Conservation (phyloP, 805 yeast genomes). For the Lipomyces lipofer region DNA sequence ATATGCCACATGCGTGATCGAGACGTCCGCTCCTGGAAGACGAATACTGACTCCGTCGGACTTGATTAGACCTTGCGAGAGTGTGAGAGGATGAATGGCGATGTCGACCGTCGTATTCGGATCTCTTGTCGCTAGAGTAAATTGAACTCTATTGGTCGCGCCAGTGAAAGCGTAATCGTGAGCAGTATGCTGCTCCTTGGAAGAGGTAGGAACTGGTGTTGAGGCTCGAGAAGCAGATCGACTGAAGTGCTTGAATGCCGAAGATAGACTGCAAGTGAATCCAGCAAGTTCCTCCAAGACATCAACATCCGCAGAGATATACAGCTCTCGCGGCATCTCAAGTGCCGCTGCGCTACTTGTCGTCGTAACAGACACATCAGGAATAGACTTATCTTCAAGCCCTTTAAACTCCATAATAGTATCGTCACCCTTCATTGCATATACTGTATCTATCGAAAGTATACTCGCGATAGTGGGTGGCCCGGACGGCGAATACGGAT, state of each 20-base stretch:
- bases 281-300: slow-evolving; percentile 10
- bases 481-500: slow-evolving; percentile 10
- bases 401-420: slow-evolving; percentile 11
- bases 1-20: not conserved
- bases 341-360: not conserved
- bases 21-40: slow-evolving; percentile 12
- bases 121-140: slow-evolving; percentile 1
- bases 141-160: not conserved
- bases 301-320: slow-evolving; percentile 5
- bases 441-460: slow-evolving; percentile 9
- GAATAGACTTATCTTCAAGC: not conserved
- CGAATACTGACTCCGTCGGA: slow-evolving; percentile 5
- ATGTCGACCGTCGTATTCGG: not conserved
- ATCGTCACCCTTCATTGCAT: slow-evolving; percentile 4
- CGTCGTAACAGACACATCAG: slow-evolving; percentile 13
- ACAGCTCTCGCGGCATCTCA: slow-evolving; percentile 12
- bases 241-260: not conserved
- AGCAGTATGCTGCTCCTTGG: not conserved
- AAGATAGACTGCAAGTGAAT: slow-evolving; percentile 1
- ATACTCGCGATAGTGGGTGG: slow-evolving; percentile 13
- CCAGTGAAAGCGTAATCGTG: slow-evolving; percentile 1
- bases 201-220: not conserved
- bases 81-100: slow-evolving; percentile 4
- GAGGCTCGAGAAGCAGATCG: not conserved
- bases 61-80: not conserved